A percentile compares a stretch with the other conserved stretches of the same genome.
Conservation (phyloP, 1,284 basidiomycete species). For the Cryptococcus amylolentus region DNA sequence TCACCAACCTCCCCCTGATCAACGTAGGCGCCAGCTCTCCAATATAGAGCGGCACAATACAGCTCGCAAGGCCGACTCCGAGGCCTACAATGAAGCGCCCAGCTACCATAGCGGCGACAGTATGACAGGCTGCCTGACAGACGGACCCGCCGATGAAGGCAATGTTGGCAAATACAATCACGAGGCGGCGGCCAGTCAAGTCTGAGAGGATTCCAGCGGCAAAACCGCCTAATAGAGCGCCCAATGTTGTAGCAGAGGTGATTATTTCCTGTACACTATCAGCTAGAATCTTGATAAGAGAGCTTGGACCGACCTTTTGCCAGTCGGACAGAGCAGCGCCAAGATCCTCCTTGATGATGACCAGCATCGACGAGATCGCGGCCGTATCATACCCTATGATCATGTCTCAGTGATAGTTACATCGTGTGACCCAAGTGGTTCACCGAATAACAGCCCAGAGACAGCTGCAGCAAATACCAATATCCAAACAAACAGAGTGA, state of each 20-base stretch:
- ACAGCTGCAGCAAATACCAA: slow-evolving; percentile 51
- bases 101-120: slow-evolving; percentile 70
- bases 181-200: slow-evolving; percentile 64
- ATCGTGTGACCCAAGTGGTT: slow-evolving; percentile 25
- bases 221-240: slow-evolving; percentile 70
- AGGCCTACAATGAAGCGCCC: slow-evolving; percentile 65
- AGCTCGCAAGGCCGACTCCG: slow-evolving; percentile 61
- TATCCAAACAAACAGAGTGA: slow-evolving; percentile 33
- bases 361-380: slow-evolving; percentile 62
- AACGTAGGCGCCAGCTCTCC: slow-evolving; percentile 75
- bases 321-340: slow-evolving; percentile 60
- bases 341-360: slow-evolving; percentile 67
- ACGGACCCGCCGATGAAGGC: slow-evolving; percentile 74
- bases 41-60: slow-evolving; percentile 76
- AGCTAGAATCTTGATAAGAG: neutral
- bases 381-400: slow-evolving; percentile 72
- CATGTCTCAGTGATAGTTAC: neutral
- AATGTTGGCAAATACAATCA: slow-evolving; percentile 66
- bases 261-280: slow-evolving; percentile 64
- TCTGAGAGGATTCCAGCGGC: slow-evolving; percentile 68
- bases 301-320: slow-evolving; percentile 57
- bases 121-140: slow-evolving; percentile 57
- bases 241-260: slow-evolving; percentile 73
- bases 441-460: slow-evolving; percentile 73
- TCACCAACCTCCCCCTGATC: slow-evolving; percentile 70